These are phyloP conservation scores for Paraphoma sp. DNA, from an alignment of 2,329 filamentous ascomycete species.

Conservation along the genomic window DNA sequence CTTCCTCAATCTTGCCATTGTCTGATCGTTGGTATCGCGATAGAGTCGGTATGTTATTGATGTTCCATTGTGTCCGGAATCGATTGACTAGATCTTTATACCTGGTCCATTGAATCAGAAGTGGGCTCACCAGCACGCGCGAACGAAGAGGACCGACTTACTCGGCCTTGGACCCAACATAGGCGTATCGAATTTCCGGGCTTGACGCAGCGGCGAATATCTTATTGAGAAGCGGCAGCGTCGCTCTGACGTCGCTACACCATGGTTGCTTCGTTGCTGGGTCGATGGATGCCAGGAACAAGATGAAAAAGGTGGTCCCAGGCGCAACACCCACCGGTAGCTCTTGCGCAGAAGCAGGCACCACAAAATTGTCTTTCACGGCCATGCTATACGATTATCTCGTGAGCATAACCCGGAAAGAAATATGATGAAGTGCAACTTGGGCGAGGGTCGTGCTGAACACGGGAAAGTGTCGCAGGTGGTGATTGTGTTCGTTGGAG, in stretches of 20 bases:
- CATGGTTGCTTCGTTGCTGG: conserved; percentile 1
- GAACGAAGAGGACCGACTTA: neutral
- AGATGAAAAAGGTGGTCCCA: neutral
- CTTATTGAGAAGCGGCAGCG: neutral
- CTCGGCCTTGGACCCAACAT: neutral
- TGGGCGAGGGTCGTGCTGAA: no score
- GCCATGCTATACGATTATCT: neutral
- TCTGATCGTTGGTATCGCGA: neutral
- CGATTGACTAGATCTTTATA: neutral
- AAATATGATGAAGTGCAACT: no score
- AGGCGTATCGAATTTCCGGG: neutral
- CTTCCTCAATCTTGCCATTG: neutral
- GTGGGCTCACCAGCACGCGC: no score
- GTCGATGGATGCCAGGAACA: neutral
- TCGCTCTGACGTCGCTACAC: conserved; percentile 1
- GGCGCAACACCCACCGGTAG: neutral
- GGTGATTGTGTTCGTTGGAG: no score
- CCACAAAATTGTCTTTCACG: neutral
- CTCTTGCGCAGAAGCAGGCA: conserved; percentile 1
- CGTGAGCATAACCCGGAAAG: no score
- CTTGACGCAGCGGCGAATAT: neutral
- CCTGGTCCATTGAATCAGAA: neutral
- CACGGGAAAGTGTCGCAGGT: no score
- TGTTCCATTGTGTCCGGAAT: neutral
- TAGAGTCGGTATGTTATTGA: neutral